Percentiles rank a stretch among this genome's conserved stretches.
These are phyloP conservation scores for Tillandsia fasciculata DNA, from an alignment of 176 grass and related monocot genomes.

Conservation along the genomic window DNA sequence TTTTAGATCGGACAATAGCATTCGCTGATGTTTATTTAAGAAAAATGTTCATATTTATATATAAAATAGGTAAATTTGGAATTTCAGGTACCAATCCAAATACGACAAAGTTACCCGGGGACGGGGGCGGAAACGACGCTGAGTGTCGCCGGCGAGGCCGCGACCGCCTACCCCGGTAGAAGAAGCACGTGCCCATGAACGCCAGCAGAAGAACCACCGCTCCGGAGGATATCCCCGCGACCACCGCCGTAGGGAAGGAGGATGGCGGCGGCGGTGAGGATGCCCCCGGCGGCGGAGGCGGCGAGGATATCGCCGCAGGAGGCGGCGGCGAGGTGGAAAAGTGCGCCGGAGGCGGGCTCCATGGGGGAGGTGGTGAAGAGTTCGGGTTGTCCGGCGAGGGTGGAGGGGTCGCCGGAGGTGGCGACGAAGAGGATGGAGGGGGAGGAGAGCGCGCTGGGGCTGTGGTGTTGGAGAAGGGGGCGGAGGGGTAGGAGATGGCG, in stretches of 20 bases:
- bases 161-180: conserved; percentile 13
- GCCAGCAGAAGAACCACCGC: conserved; percentile 18
- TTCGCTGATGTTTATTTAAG: too few relatives aligned
- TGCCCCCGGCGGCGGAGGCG: neutral
- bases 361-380: neutral
- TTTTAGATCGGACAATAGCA: too few relatives aligned
- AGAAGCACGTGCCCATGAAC: conserved; percentile 31
- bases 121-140: neutral
- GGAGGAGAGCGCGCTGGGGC: neutral
- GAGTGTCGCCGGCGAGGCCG: conserved; percentile 10
- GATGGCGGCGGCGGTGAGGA: neutral
- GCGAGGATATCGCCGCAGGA: neutral
- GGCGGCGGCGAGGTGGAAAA: conserved; percentile 17
- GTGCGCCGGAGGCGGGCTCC: neutral
- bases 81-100: too few relatives aligned
- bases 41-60: too few relatives aligned
- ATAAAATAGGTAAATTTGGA: too few relatives aligned
- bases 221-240: conserved; percentile 31
- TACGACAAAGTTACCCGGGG: conserved; percentile 18
- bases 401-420: conserved; percentile 7
- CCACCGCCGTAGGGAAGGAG: conserved; percentile 3
- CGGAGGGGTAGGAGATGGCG: neutral
- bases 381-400: conserved; percentile 2
- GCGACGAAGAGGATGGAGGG: conserved; percentile 2
- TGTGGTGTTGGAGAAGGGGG: neutral